A percentile compares a stretch with the other conserved stretches of the same genome.
Evolutionary conservation across 164 flowering plant genomes (phyloP).

Genomic region (Hamamelis virginiana): DNA sequence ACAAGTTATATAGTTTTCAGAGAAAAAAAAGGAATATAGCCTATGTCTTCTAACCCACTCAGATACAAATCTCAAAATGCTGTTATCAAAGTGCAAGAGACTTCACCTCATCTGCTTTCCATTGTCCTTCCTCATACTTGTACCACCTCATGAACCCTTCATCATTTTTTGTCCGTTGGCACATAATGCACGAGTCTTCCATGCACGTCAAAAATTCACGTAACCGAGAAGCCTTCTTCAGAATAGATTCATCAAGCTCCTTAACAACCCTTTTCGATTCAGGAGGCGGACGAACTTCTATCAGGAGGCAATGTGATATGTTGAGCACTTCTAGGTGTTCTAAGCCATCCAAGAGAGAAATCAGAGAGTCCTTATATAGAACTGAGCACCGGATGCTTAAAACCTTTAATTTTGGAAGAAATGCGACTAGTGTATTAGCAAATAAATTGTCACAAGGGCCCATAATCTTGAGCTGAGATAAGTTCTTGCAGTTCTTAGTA

Average conservation of each 20-base stretch:
- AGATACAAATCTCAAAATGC: neutral
- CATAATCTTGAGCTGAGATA: slow-evolving; percentile 57
- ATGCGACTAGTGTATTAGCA: slow-evolving; percentile 30
- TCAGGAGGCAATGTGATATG: slow-evolving; percentile 54
- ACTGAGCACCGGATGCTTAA: slow-evolving; percentile 44
- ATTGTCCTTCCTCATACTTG: slow-evolving; percentile 53
- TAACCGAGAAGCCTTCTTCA: slow-evolving; percentile 38
- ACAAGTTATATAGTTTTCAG: neutral
- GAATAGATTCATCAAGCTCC: slow-evolving; percentile 37
- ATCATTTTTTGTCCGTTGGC: slow-evolving; percentile 40
- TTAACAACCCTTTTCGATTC: slow-evolving; percentile 22
- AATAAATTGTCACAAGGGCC: slow-evolving; percentile 43
- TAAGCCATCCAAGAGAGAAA: slow-evolving; percentile 42
- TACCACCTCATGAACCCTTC: slow-evolving; percentile 72
- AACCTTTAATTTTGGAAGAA: slow-evolving; percentile 44
- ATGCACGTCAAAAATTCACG: slow-evolving; percentile 44
- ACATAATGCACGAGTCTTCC: slow-evolving; percentile 47
- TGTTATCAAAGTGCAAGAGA: slow-evolving; percentile 41
- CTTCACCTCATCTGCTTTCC: slow-evolving; percentile 52
- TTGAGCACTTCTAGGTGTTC: slow-evolving; percentile 52
- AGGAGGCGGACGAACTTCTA: slow-evolving; percentile 32
- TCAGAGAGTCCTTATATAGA: slow-evolving; percentile 34
- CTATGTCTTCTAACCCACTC: neutral
- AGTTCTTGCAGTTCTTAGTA: slow-evolving; percentile 47
- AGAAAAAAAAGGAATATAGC: neutral